Percentiles rank a stretch among this genome's conserved stretches.
Conservation (phyloP, 352 stramenopile species). For the Peronospora belbahrii region DNA sequence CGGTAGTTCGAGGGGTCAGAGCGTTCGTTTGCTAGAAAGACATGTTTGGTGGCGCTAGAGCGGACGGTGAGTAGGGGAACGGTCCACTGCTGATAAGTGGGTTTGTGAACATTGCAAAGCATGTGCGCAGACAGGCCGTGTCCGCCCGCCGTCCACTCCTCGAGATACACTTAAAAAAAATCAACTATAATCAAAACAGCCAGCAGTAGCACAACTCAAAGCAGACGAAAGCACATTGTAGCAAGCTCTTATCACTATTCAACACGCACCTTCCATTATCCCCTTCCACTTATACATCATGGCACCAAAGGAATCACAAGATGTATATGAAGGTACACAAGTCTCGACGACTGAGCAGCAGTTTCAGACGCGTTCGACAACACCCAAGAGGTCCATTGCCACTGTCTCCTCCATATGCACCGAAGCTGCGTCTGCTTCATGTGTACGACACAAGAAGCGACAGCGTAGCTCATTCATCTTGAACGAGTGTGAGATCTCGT, state of each 20-base stretch:
- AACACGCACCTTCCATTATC: background rate
- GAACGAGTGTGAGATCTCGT: slow-evolving; percentile 3
- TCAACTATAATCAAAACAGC: slow-evolving; percentile 23
- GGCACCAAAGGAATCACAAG: slow-evolving; percentile 36
- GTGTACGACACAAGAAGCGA: slow-evolving; percentile 11
- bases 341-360: slow-evolving; percentile 6
- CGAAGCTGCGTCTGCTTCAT: background rate
- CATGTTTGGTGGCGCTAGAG: background rate
- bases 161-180: slow-evolving; percentile 22
- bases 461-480: slow-evolving; percentile 7
- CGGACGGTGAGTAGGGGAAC: slow-evolving; percentile 10
- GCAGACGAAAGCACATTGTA: background rate
- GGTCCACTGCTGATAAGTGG: background rate
- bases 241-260: slow-evolving; percentile 1
- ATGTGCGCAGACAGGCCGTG: slow-evolving; percentile 9
- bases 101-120: background rate
- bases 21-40: too few relatives aligned
- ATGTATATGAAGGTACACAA: slow-evolving; percentile 4
- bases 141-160: slow-evolving; percentile 15
- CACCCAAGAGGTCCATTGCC: slow-evolving; percentile 1
- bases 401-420: slow-evolving; percentile 1
- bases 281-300: slow-evolving; percentile 16
- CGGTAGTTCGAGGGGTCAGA: too few relatives aligned
- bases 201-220: slow-evolving; percentile 15
- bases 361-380: slow-evolving; percentile 1